These are phyloP conservation scores for Phytophthora agathidicida DNA, from an alignment of 352 stramenopile genomes.

Conservation along the genomic window DNA sequence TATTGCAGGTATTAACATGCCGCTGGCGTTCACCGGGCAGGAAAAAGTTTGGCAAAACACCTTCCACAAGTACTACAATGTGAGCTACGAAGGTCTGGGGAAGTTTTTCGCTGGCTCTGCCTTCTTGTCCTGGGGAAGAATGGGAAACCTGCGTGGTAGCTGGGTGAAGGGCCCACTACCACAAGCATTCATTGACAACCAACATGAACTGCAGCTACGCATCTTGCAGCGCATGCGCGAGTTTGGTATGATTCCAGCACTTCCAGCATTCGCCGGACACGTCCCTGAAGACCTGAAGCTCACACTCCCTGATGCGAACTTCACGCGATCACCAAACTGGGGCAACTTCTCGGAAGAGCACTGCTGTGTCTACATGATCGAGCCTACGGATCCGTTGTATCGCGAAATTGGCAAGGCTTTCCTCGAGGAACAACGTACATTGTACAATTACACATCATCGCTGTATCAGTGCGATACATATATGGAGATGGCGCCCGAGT, in stretches of 20 bases:
- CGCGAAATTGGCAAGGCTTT: slow-evolving; percentile 76
- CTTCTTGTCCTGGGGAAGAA: slow-evolving; percentile 89
- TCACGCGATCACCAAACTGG: slow-evolving; percentile 81
- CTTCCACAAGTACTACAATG: slow-evolving; percentile 79
- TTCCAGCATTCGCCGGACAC: slow-evolving; percentile 89
- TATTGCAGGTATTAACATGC: slow-evolving; percentile 85
- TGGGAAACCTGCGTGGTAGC: slow-evolving; percentile 88
- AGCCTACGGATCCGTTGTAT: slow-evolving; percentile 84
- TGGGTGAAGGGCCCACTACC: slow-evolving; percentile 86
- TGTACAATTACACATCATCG: slow-evolving; percentile 78
- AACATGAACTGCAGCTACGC: slow-evolving; percentile 76
- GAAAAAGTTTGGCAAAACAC: slow-evolving; percentile 90
- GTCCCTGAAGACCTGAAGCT: slow-evolving; percentile 83
- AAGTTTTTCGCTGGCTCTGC: slow-evolving; percentile 91
- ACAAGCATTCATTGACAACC: slow-evolving; percentile 83
- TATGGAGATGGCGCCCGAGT: slow-evolving; percentile 81
- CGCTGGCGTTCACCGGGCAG: slow-evolving; percentile 89
- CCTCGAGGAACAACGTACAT: slow-evolving; percentile 61
- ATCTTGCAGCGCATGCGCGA: slow-evolving; percentile 84
- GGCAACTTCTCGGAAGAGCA: slow-evolving; percentile 79
- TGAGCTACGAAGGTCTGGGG: slow-evolving; percentile 73
- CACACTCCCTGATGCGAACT: slow-evolving; percentile 78
- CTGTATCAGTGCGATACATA: slow-evolving; percentile 84
- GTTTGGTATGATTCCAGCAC: slow-evolving; percentile 89
- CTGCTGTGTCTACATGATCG: slow-evolving; percentile 85